These are phyloP conservation scores for Lachnellula subtilissima DNA, from an alignment of 2,329 filamentous ascomycete species.

Conservation along the genomic window DNA sequence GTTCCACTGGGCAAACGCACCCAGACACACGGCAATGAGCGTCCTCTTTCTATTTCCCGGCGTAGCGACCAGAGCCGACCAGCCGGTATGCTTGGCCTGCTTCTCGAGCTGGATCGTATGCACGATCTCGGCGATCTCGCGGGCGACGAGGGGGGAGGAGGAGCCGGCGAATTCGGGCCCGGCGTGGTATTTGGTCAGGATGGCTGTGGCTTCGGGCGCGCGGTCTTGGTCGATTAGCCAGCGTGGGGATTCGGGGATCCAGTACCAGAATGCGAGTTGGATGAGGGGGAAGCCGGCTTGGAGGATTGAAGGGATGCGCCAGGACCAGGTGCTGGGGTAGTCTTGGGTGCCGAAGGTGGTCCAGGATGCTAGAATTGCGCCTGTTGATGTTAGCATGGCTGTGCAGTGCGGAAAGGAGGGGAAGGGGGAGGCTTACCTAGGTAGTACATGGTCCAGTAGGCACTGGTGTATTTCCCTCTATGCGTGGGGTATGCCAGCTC, in stretches of 20 bases:
- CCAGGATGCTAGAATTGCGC: conserved; percentile 40
- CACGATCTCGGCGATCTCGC: conserved; percentile 9
- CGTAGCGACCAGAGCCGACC: not conserved
- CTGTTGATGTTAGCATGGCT: conserved; percentile 6
- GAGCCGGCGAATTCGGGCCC: conserved; percentile 26
- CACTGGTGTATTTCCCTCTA: conserved; percentile 27
- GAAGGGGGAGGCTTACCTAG: not conserved
- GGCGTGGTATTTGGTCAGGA: conserved; percentile 41
- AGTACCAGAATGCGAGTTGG: conserved; percentile 17
- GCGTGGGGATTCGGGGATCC: conserved; percentile 32
- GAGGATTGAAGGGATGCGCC: conserved; percentile 21
- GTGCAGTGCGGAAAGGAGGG: not conserved
- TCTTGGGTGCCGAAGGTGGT: conserved; percentile 35
- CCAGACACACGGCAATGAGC: conserved; percentile 6
- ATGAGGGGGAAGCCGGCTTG: conserved; percentile 8
- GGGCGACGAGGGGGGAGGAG: conserved; percentile 29
- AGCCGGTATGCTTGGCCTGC: not conserved
- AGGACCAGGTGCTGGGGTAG: conserved; percentile 13
- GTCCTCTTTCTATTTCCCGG: conserved; percentile 7
- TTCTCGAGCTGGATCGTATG: conserved; percentile 1
- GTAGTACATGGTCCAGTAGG: conserved; percentile 3
- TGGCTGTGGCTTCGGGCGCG: conserved; percentile 29
- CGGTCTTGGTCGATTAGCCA: conserved; percentile 33
- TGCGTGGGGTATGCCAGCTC: conserved; percentile 36
- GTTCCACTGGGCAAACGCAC: conserved; percentile 5